Conservation (phyloP, 2,329 filamentous ascomycete genomes). For the Pleurostoma richardsiae region DNA sequence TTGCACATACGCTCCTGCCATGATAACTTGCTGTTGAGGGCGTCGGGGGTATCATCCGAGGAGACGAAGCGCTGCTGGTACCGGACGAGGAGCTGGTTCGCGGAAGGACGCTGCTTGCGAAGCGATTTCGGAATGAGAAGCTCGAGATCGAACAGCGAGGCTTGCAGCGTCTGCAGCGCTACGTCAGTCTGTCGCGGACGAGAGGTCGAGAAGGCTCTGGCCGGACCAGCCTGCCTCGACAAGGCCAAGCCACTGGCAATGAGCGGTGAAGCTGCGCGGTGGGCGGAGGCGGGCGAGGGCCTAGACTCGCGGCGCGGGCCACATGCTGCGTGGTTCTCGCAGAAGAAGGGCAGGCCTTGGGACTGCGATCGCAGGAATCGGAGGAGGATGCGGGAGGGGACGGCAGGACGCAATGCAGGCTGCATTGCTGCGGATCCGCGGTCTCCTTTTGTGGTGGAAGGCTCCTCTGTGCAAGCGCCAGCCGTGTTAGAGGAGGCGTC, state of each 20-base stretch:
- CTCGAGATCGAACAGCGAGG: slow-evolving; percentile 14
- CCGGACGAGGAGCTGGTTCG: too few relatives aligned
- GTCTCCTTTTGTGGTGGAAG: too few relatives aligned
- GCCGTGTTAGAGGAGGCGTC: too few relatives aligned
- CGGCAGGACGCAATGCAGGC: slow-evolving; percentile 34
- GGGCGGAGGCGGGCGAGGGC: neutral
- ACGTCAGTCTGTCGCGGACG: slow-evolving; percentile 1
- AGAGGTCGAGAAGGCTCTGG: slow-evolving; percentile 1
- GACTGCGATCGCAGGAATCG: slow-evolving; percentile 71
- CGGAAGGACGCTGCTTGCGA: slow-evolving; percentile 10
- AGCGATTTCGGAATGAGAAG: slow-evolving; percentile 17
- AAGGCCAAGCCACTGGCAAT: neutral
- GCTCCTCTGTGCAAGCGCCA: too few relatives aligned
- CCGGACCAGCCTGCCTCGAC: neutral
- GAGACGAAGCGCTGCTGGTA: slow-evolving; percentile 5
- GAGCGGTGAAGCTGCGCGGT: neutral
- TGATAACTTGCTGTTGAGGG: slow-evolving; percentile 18
- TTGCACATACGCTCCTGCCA: slow-evolving; percentile 49
- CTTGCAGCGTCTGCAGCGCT: slow-evolving; percentile 6
- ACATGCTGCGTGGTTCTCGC: slow-evolving; percentile 23
- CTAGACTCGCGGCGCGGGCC: slow-evolving; percentile 1
- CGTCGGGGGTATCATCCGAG: slow-evolving; percentile 15
- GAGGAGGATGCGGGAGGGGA: slow-evolving; percentile 55
- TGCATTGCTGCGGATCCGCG: slow-evolving; percentile 30
- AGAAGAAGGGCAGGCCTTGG: slow-evolving; percentile 50